Conservation (phyloP, 768 basidiomycete genomes). For the Suillus placidus region DNA sequence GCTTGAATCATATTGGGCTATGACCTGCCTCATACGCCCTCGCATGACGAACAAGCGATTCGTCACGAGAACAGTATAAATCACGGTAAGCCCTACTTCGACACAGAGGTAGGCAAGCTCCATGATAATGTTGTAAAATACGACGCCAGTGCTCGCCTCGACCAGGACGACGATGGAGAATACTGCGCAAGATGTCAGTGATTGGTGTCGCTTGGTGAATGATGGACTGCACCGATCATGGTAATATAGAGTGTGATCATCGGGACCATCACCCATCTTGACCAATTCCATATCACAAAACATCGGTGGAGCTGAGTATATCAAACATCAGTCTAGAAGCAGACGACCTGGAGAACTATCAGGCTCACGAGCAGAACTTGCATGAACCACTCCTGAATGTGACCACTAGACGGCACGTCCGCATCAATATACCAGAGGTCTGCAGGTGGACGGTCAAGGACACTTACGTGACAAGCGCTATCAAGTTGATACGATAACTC, state of each 20-base stretch:
- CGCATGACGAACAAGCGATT: conserved; percentile 31
- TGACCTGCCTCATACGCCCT: conserved; percentile 13
- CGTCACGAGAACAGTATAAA: conserved; percentile 35
- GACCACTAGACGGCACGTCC: neutral
- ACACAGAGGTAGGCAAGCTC: conserved; percentile 34
- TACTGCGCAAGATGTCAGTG: conserved; percentile 8
- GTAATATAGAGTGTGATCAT: conserved; percentile 20
- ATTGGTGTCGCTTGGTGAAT: neutral
- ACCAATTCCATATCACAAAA: conserved; percentile 20
- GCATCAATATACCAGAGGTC: neutral
- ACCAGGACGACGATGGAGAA: conserved; percentile 24
- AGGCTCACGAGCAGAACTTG: neutral
- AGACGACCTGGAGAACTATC: neutral
- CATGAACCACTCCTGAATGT: conserved; percentile 4
- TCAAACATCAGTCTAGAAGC: neutral
- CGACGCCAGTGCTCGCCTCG: conserved; percentile 15
- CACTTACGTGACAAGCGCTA: neutral
- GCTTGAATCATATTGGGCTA: conserved; percentile 15
- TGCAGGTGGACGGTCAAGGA: neutral
- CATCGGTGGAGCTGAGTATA: conserved; percentile 15
- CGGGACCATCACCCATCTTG: conserved; percentile 18
- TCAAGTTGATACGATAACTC: neutral
- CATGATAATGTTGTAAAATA: conserved; percentile 29
- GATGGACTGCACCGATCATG: conserved; percentile 18
- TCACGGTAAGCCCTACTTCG: conserved; percentile 33